Conservation (phyloP, 306 rosid species). For the Bauhinia variegata region DNA sequence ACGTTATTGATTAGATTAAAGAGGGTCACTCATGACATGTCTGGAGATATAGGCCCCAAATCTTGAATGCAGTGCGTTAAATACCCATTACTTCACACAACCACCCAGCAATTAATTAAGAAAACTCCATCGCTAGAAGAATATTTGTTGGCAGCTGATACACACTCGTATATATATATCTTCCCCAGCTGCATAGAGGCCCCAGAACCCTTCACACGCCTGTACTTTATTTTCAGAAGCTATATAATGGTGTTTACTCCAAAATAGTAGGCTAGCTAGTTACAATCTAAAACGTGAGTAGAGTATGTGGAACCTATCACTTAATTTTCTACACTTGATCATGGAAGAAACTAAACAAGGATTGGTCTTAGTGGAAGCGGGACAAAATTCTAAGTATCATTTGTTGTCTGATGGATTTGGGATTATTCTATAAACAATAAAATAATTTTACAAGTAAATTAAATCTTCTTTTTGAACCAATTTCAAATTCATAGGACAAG, state of each 20-base stretch:
- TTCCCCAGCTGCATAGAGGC: not conserved
- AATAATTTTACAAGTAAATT: too few relatives aligned
- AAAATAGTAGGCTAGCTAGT: slow-evolving; percentile 19
- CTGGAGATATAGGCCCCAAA: slow-evolving; percentile 41
- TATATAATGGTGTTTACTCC: slow-evolving; percentile 8
- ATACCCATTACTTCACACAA: slow-evolving; percentile 66
- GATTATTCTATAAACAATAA: too few relatives aligned
- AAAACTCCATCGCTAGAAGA: slow-evolving; percentile 16
- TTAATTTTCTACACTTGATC: too few relatives aligned
- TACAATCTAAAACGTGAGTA: slow-evolving; percentile 5
- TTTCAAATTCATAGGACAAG: too few relatives aligned
- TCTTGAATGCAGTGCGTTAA: slow-evolving; percentile 59
- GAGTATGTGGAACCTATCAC: not conserved
- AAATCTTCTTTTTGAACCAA: too few relatives aligned
- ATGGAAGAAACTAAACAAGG: too few relatives aligned
- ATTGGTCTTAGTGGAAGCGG: too few relatives aligned
- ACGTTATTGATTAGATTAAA: not conserved
- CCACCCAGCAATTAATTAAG: slow-evolving; percentile 61
- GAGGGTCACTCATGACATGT: slow-evolving; percentile 19
- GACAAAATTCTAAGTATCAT: slow-evolving; percentile 27
- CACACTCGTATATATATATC: too few relatives aligned
- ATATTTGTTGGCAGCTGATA: slow-evolving; percentile 37
- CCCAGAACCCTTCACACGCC: not conserved
- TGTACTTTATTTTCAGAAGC: slow-evolving; percentile 6
- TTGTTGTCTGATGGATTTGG: too few relatives aligned